Conservation (phyloP, 2,329 filamentous ascomycete genomes). For the Aureobasidium melanogenum region DNA sequence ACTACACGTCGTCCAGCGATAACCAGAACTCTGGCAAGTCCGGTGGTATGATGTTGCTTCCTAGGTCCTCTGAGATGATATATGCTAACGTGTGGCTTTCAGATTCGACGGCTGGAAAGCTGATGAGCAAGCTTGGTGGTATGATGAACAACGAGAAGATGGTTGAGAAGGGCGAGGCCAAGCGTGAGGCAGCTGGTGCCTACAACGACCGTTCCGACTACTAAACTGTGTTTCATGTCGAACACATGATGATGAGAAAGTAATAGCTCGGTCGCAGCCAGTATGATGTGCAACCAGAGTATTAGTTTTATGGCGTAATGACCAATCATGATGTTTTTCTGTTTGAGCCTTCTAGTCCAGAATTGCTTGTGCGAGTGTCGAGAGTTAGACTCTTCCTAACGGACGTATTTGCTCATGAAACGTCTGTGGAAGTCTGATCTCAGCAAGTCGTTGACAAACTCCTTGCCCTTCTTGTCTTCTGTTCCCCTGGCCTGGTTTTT, state of each 20-base stretch:
- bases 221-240: background rate
- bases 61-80: too few relatives aligned
- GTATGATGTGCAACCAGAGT: background rate
- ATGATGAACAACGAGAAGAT: conserved; percentile 41
- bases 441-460: conserved; percentile 94
- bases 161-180: conserved; percentile 41
- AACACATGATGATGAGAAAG: background rate
- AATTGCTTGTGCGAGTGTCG: background rate
- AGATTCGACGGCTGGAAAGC: conserved; percentile 45
- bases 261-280: background rate
- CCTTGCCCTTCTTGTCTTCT: conserved; percentile 69
- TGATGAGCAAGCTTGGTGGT: conserved; percentile 40
- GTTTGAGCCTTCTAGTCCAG: background rate
- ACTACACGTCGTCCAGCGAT: background rate
- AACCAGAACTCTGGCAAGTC: background rate
- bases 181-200: conserved; percentile 33
- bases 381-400: conserved; percentile 17
- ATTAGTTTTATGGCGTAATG: conserved; percentile 3
- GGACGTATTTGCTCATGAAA: conserved; percentile 61
- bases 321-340: background rate
- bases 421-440: conserved; percentile 95
- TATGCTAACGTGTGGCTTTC: background rate
- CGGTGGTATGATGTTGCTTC: background rate
- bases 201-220: background rate
- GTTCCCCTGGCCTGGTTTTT: conserved; percentile 96